Evolutionary conservation across 2,329 filamentous ascomycete species (phyloP).

Genomic region (Fusarium metavorans): DNA sequence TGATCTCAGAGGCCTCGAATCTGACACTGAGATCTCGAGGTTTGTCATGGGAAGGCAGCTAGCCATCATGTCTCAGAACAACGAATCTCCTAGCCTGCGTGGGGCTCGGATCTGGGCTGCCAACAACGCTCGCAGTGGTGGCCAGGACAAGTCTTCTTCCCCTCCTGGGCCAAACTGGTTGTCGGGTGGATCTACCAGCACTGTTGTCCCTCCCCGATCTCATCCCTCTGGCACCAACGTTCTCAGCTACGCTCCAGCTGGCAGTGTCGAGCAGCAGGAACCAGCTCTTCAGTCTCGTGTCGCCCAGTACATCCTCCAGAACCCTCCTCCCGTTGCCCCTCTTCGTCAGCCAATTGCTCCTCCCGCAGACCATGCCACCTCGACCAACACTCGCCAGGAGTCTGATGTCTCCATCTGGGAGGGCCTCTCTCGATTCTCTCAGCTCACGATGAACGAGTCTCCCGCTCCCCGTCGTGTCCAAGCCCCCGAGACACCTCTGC

Average conservation of each 20-base stretch:
- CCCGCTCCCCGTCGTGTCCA: neutral
- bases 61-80: neutral
- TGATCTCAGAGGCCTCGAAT: constrained; percentile 9
- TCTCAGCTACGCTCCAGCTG: neutral
- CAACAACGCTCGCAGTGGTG: neutral
- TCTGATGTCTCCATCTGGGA: constrained; percentile 18
- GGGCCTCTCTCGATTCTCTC: constrained; percentile 14
- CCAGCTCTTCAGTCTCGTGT: neutral
- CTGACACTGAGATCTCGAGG: neutral
- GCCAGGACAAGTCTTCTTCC: neutral
- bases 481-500: neutral
- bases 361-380: neutral
- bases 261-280: neutral
- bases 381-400: neutral
- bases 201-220: neutral
- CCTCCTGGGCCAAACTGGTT: neutral
- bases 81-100: neutral
- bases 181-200: neutral
- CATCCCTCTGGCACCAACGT: neutral
- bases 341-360: neutral
- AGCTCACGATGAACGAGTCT: neutral
- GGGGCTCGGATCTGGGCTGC: neutral
- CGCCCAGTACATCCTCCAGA: neutral
- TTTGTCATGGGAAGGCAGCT: neutral
- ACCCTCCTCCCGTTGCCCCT: neutral